A percentile compares a stretch with the other conserved stretches of the same genome.
Evolutionary conservation across 1,284 basidiomycete species (phyloP).

Genomic region (Neolentinus lepideus): DNA sequence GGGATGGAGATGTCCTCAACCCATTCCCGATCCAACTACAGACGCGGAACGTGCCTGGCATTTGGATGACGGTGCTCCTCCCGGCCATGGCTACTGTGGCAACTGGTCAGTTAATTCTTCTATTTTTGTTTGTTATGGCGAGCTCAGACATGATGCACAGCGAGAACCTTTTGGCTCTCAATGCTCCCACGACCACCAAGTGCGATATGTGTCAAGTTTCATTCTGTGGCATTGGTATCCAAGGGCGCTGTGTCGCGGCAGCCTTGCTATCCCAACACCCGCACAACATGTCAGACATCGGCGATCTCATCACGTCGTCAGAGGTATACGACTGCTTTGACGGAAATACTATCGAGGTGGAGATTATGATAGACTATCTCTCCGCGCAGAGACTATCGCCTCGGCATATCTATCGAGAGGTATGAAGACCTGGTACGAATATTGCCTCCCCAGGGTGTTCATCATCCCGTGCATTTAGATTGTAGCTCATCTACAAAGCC

Average conservation of each 20-base stretch:
- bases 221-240: conserved; percentile 72
- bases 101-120: conserved; percentile 63
- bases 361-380: conserved; percentile 73
- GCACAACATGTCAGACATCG: conserved; percentile 54
- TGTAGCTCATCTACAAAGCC: conserved; percentile 46
- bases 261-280: conserved; percentile 55
- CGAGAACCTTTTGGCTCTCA: conserved; percentile 62
- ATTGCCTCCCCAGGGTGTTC: background rate
- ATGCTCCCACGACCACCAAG: conserved; percentile 64
- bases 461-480: conserved; percentile 34
- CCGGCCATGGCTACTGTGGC: conserved; percentile 68
- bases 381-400: conserved; percentile 50
- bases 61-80: conserved; percentile 63
- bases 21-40: conserved; percentile 57
- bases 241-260: conserved; percentile 58
- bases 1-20: conserved; percentile 68
- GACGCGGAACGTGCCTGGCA: conserved; percentile 67
- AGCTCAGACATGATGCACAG: conserved; percentile 24
- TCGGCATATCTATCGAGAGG: conserved; percentile 67
- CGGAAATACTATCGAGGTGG: conserved; percentile 68
- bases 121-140: too few species aligned
- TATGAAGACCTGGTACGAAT: conserved; percentile 19
- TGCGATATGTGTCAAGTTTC: conserved; percentile 73
- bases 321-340: conserved; percentile 75
- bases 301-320: conserved; percentile 64